phyloP scores from a whole-genome alignment of 768 basidiomycete species.

The Mycena floridula region DNA sequence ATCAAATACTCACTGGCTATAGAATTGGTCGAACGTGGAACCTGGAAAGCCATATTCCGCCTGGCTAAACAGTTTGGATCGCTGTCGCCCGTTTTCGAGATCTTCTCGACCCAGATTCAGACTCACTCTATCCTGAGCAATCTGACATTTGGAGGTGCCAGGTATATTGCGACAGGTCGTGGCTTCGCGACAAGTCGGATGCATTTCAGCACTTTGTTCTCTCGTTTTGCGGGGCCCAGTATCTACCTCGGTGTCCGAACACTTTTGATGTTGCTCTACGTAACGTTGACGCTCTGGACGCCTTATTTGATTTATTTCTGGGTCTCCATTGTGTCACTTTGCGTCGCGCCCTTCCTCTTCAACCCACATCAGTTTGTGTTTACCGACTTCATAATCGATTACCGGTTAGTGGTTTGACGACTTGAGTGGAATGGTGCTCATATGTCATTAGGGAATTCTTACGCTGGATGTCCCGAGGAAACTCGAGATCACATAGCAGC shows the following conservation, averaged over 20 bases:
- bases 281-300: conserved; percentile 89
- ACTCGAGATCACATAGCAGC: conserved; percentile 94
- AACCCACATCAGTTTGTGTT: conserved; percentile 99
- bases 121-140: conserved; percentile 97
- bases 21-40: conserved; percentile 96
- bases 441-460: conserved; percentile 76
- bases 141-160: conserved; percentile 94
- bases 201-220: conserved; percentile 92
- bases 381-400: conserved; percentile 96
- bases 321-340: conserved; percentile 89
- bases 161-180: conserved; percentile 98
- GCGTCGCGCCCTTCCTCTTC: conserved; percentile 95
- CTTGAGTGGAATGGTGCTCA: conserved; percentile 1
- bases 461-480: conserved; percentile 98
- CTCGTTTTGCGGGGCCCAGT: conserved; percentile 96
- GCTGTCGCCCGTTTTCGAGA: conserved; percentile 91
- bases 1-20: conserved; percentile 11
- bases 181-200: conserved; percentile 97
- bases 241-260: conserved; percentile 97
- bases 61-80: conserved; percentile 93
- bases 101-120: conserved; percentile 97
- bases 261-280: conserved; percentile 86
- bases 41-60: conserved; percentile 85
- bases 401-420: conserved; percentile 48
- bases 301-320: conserved; percentile 96